A percentile compares a stretch with the other conserved stretches of the same genome.
Conservation (phyloP, 2,329 filamentous ascomycete species). For the Ceratocystis eucalypticola region DNA sequence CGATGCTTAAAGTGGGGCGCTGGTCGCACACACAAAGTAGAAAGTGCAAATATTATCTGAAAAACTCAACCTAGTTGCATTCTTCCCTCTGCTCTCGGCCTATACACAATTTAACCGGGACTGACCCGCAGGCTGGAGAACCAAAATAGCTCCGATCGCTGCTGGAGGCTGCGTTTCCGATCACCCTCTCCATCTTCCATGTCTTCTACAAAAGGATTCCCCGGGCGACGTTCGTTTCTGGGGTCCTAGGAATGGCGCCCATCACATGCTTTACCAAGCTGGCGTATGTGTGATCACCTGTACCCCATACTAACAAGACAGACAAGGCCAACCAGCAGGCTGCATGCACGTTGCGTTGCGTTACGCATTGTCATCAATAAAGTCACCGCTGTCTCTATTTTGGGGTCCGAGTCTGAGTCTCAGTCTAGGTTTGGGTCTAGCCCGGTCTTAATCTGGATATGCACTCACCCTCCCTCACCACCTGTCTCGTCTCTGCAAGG, state of each 20-base stretch:
- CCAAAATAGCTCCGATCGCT: neutral
- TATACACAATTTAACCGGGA: neutral
- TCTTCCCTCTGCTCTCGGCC: neutral
- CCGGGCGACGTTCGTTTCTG: too few relatives aligned
- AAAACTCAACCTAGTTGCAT: neutral
- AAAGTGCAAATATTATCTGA: neutral
- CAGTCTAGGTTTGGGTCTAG: too few relatives aligned
- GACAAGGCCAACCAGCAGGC: neutral
- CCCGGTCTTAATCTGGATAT: too few relatives aligned
- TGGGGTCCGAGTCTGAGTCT: neutral
- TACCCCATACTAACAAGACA: constrained; percentile 2
- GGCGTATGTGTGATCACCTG: neutral
- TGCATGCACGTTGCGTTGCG: neutral
- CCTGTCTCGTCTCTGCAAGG: neutral
- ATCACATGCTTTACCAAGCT: neutral
- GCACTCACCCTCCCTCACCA: too few relatives aligned
- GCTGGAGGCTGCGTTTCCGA: neutral
- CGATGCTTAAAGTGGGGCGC: neutral
- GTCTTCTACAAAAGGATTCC: neutral
- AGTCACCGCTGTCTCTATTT: neutral
- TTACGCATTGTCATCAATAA: neutral
- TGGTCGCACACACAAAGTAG: constrained; percentile 4
- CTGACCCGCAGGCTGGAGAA: neutral
- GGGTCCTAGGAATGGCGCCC: too few relatives aligned
- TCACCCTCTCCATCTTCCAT: neutral